Base-by-base conservation (phyloP, 164 flowering plant genomes). In the Umbilicus rupestris region DNA sequence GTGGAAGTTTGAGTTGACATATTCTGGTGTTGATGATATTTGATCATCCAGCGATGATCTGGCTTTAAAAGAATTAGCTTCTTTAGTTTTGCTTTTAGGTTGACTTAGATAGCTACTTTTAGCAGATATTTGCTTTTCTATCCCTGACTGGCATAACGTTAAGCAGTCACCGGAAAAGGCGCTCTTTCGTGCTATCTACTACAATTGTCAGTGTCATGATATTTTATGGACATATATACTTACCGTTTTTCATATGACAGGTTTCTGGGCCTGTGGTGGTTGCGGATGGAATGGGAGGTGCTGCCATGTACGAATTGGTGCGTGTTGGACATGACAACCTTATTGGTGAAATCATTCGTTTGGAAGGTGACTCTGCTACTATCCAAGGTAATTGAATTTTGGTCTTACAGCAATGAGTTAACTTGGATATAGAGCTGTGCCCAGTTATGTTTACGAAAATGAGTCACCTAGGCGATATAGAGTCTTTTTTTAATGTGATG, bases 271-370 rank as follows among this genome's bases (percentile, higher is more conserved):
- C 99, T 22, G 99, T 95, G 55, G 99, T 95, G 8, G 83, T 95
- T 68, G 99, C 99, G 10, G 97, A 95, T 87, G 99, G 99, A 71
- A 95, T 95, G 99, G 88, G 78, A 50, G 99, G 99, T 26, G 99
- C 99, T 72, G 99, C 99, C 67, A 95, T 95, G 99, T 95, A 95
- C 78, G 99, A 95, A 75, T 79, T 95, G 49, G 99, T 95, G 63
- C 99, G 99, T 84, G 99, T 95, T 72, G 99, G 99, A 69, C 86
- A 90, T 68, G 99, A 95, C 75, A 88, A 83, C 45, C 87, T 95
- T 57, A 95, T 95, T 73, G 99, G 99, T 39, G 99, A 95, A 81
- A 95, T 95, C 72, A 95, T 95, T 81, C 78, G 99, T n/a, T 72
- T 95, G 72, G 99, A 95, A 81, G 99, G 99, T 72, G 94, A 95